phyloP scores from a whole-genome alignment of 2,329 filamentous ascomycete genomes.

The Fulvia fulva region DNA sequence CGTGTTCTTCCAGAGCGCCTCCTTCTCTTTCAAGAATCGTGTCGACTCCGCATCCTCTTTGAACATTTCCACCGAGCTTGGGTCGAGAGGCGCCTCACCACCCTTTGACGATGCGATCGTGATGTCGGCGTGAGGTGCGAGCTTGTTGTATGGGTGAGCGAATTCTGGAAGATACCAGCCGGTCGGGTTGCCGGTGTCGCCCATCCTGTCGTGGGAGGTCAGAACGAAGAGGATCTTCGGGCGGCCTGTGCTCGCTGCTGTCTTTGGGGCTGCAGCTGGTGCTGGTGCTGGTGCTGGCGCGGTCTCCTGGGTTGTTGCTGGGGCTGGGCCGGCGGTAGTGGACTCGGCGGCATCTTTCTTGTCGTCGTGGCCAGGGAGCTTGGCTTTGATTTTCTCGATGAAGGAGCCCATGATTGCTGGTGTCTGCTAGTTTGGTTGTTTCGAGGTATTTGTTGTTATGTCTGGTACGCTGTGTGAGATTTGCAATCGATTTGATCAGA shows the following conservation, averaged over 20 bases:
- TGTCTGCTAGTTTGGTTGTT: background rate
- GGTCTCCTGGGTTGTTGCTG: background rate
- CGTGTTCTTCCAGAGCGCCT: conserved; percentile 62
- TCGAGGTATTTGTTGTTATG: background rate
- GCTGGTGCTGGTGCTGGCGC: background rate
- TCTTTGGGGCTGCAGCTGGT: background rate
- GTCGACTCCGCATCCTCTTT: conserved; percentile 30
- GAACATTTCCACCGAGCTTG: conserved; percentile 29
- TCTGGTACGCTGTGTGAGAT: background rate
- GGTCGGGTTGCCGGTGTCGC: conserved; percentile 48
- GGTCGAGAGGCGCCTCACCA: conserved; percentile 37
- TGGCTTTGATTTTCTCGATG: background rate
- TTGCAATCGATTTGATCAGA: background rate
- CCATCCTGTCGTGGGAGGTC: conserved; percentile 55
- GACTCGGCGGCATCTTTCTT: background rate
- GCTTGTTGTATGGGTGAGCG: conserved; percentile 38
- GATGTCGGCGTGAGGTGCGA: conserved; percentile 36
- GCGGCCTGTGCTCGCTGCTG: background rate
- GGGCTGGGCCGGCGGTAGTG: background rate
- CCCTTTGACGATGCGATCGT: conserved; percentile 39
- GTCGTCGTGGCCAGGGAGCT: background rate
- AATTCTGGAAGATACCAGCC: conserved; percentile 62
- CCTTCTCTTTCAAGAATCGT: conserved; percentile 48
- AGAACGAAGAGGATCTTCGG: conserved; percentile 68
- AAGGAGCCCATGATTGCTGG: background rate